Conservation (phyloP, 805 yeast species). For the Monosporozyma yasuniensis region DNA sequence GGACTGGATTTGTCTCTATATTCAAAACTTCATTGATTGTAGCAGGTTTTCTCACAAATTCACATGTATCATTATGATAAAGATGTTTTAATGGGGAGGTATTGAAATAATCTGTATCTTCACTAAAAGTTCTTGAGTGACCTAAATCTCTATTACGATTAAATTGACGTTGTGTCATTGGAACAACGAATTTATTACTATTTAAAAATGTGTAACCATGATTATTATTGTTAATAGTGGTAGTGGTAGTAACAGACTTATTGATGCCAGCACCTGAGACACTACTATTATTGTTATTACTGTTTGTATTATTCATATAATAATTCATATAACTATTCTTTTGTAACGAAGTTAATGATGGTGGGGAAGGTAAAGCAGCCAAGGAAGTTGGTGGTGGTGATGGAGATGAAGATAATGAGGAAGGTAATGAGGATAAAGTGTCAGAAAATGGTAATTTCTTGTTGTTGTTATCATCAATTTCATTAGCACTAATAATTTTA, state of each 20-base stretch:
- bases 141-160: neutral
- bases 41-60: constrained; percentile 5
- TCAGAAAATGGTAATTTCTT: neutral
- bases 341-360: neutral
- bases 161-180: neutral
- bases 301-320: neutral
- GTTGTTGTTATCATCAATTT: neutral
- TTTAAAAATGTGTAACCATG: neutral
- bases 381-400: neutral
- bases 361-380: neutral
- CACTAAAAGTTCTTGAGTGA: constrained; percentile 24
- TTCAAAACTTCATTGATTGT: constrained; percentile 5
- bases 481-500: neutral
- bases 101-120: constrained; percentile 29
- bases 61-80: constrained; percentile 16
- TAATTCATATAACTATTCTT: neutral
- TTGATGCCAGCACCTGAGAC: no score
- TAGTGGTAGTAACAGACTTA: neutral
- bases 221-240: neutral
- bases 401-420: constrained; percentile 1
- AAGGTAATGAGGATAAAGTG: neutral
- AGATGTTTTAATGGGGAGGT: constrained; percentile 29
- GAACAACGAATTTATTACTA: constrained; percentile 1
- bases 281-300: neutral
- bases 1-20: constrained; percentile 1